Base-by-base conservation (phyloP, 495 filamentous ascomycete genomes). In the Stereocaulon alpinum region DNA sequence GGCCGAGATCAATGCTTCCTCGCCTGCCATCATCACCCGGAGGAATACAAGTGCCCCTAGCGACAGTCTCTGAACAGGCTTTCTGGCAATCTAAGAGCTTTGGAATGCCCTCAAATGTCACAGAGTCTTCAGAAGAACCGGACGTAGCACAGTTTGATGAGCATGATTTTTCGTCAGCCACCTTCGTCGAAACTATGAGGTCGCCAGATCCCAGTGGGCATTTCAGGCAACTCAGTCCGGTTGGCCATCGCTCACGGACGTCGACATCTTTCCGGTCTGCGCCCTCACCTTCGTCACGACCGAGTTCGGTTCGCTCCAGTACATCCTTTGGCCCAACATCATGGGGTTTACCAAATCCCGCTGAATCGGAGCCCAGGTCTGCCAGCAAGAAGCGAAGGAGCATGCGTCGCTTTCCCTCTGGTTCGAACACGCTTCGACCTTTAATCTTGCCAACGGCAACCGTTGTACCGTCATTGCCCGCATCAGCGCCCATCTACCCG, bases 351-450 rank as follows among this genome's bases (percentile, higher is more conserved):
- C 66, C 50, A 60, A 55, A 44, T 51, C 64, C 29, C 55, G 65
- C 34, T 50, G 64, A 40, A 20, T 59, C 15, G n/a, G 52, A 58
- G 27, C 64, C 20, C 18, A 55, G 43, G 41, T 49, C 49, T n/a
- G 42, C 47, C 44, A 59, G 47, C 42, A 64, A 63, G 24, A 61
- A 62, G 24, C 68, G 72, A 27, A 63, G 63, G 18, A 52, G 49
- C 5, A 74, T 73, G 73, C 64, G 72, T n/a, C 59, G 67, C 1
- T 74, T 74, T 54, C 66, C 70, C 0, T 66, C 72, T 20, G 72
- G 72, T 1, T 70, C 72, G 11, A 63, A 61, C 12, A 66, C 68
- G 7, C 63, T 73, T 14, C 73, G 73, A 47, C 70, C 72, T 15
- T 58, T 74, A 17, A 69, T 74, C 15, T 58, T 74, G 42, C 67